Conservation (phyloP, 2,329 filamentous ascomycete genomes). For the Alternaria metachromatica region DNA sequence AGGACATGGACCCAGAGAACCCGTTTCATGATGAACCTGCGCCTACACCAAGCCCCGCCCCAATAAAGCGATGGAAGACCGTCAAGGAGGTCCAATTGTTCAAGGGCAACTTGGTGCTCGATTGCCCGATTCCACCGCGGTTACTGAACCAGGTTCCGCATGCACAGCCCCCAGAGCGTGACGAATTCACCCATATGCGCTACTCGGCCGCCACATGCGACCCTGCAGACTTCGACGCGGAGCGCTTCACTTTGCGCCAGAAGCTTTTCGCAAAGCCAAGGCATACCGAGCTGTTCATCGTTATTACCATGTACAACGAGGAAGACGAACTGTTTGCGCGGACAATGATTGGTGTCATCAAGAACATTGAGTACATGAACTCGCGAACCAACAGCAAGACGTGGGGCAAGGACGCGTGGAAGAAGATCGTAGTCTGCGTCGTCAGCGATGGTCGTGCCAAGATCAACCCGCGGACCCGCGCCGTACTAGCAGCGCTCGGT, state of each 20-base stretch:
- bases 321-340: conserved; percentile 95
- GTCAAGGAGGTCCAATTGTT: conserved; percentile 98
- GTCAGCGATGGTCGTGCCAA: conserved; percentile 97
- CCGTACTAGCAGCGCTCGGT: conserved; percentile 88
- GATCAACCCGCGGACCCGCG: conserved; percentile 91
- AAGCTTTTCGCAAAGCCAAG: conserved; percentile 89
- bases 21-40: conserved; percentile 51
- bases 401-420: conserved; percentile 98
- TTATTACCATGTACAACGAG: conserved; percentile 99
- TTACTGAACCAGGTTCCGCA: conserved; percentile 88
- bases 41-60: conserved; percentile 62
- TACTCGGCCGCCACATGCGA: conserved; percentile 96
- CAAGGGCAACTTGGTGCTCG: conserved; percentile 93
- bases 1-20: conserved; percentile 49
- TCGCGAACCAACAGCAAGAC: conserved; percentile 91
- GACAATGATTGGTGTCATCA: conserved; percentile 96
- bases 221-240: conserved; percentile 82
- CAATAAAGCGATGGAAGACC: conserved; percentile 92
- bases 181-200: conserved; percentile 89
- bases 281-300: conserved; percentile 94
- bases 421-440: conserved; percentile 98
- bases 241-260: conserved; percentile 91
- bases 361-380: conserved; percentile 99
- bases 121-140: conserved; percentile 91
- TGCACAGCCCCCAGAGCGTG: conserved; percentile 75